Conservation (phyloP, 352 stramenopile species). For the Globisporangium solare region DNA sequence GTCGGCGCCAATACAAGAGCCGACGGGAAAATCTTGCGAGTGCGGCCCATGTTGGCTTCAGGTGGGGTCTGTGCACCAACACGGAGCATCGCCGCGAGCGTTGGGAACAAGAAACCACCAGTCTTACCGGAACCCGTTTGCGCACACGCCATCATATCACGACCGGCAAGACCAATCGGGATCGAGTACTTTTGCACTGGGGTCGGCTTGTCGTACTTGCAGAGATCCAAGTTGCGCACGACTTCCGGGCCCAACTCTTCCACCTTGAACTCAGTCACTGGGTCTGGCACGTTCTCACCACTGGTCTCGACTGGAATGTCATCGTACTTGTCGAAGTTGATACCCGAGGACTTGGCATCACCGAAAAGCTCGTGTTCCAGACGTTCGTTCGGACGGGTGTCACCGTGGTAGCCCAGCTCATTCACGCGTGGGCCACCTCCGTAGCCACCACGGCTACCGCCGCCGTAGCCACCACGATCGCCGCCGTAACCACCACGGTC, state of each 20-base stretch:
- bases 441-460: conserved; percentile 37
- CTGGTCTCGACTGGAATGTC: conserved; percentile 97
- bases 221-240: conserved; percentile 89
- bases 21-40: conserved; percentile 87
- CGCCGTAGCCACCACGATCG: conserved; percentile 14
- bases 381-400: conserved; percentile 88
- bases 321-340: conserved; percentile 99
- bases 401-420: conserved; percentile 96
- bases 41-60: conserved; percentile 45
- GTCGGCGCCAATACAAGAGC: conserved; percentile 93
- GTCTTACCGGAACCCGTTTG: conserved; percentile 98
- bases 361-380: conserved; percentile 92
- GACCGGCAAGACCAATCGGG: conserved; percentile 90
- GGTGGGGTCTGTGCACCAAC: conserved; percentile 51
- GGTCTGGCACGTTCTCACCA: conserved; percentile 91
- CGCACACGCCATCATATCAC: conserved; percentile 99
- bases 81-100: conserved; percentile 95
- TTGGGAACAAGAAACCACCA: conserved; percentile 95
- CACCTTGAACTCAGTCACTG: conserved; percentile 86
- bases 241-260: conserved; percentile 92
- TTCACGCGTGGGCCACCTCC: conserved; percentile 79
- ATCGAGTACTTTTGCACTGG: conserved; percentile 99
- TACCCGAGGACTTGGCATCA: conserved; percentile 92
- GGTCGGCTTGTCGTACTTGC: conserved; percentile 96
- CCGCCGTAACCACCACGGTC: conserved; percentile 21